Evolutionary conservation across 352 stramenopile genomes (phyloP).

Genomic region (Blastocystis sp.): DNA sequence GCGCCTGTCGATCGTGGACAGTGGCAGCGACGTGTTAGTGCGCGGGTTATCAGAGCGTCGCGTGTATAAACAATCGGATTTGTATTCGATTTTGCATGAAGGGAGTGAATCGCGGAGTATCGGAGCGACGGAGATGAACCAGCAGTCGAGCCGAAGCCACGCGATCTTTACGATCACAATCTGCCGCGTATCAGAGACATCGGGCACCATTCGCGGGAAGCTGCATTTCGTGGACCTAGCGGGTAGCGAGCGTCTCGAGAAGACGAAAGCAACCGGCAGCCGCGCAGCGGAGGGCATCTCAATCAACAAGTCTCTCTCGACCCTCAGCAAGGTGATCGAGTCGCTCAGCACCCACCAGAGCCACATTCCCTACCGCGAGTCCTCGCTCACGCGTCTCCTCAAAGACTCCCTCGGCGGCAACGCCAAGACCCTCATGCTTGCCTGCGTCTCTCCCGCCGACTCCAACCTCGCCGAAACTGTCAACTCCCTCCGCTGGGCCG

Average conservation of each 20-base stretch:
- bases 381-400: constrained; percentile 85
- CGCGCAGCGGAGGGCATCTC: constrained; percentile 66
- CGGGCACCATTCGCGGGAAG: constrained; percentile 60
- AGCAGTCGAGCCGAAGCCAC: constrained; percentile 83
- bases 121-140: constrained; percentile 90
- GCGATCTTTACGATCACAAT: constrained; percentile 89
- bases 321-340: constrained; percentile 67
- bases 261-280: constrained; percentile 66
- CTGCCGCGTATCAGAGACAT: constrained; percentile 64
- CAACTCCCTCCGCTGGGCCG: constrained; percentile 85
- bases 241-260: constrained; percentile 64
- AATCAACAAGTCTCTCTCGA: constrained; percentile 66
- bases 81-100: constrained; percentile 19
- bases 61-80: not conserved
- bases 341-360: constrained; percentile 52
- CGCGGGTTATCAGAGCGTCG: constrained; percentile 64
- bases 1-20: constrained; percentile 58
- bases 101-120: constrained; percentile 70
- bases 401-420: constrained; percentile 83
- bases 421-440: constrained; percentile 87
- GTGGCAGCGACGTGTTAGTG: constrained; percentile 67
- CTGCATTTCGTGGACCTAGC: constrained; percentile 65
- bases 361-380: constrained; percentile 88
- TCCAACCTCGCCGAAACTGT: constrained; percentile 87
- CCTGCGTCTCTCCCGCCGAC: constrained; percentile 81